phyloP scores from a whole-genome alignment of 441 rosid species.

The Populus hybrid region DNA sequence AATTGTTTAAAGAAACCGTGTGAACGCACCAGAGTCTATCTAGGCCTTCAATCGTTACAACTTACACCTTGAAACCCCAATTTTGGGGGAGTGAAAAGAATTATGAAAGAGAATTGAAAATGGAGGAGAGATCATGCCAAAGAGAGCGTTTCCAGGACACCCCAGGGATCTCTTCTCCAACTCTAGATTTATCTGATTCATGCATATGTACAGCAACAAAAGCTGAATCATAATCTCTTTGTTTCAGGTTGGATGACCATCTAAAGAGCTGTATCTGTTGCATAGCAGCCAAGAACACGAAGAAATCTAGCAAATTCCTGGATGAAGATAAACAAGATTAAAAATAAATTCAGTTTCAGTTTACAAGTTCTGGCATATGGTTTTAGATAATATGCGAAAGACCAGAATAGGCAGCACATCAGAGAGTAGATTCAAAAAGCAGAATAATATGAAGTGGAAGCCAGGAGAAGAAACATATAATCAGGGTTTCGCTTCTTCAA shows the following conservation, averaged over 20 bases:
- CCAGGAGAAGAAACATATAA: not conserved
- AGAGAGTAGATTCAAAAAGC: not conserved
- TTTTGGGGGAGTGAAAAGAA: slow-evolving; percentile 7
- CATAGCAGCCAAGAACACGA: slow-evolving; percentile 84
- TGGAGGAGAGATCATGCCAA: not conserved
- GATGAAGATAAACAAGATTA: not conserved
- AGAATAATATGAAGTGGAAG: not conserved
- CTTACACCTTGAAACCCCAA: slow-evolving; percentile 2
- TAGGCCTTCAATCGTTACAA: not conserved
- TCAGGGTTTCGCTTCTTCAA: not conserved
- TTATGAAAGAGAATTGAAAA: slow-evolving; percentile 7
- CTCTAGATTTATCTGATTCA: not conserved
- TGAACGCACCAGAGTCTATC: not conserved
- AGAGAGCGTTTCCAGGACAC: not conserved
- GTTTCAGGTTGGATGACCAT: not conserved
- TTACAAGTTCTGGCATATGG: not conserved
- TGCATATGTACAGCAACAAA: slow-evolving; percentile 6
- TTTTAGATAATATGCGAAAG: no score
- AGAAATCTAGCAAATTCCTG: slow-evolving; percentile 80
- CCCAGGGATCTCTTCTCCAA: not conserved
- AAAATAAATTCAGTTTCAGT: not conserved
- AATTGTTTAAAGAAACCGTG: not conserved
- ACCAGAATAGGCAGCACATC: not conserved
- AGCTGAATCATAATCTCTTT: not conserved
- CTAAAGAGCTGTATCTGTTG: slow-evolving; percentile 36